Conservation (phyloP, 176 grass and related monocot species). For the Carex scoparia region DNA sequence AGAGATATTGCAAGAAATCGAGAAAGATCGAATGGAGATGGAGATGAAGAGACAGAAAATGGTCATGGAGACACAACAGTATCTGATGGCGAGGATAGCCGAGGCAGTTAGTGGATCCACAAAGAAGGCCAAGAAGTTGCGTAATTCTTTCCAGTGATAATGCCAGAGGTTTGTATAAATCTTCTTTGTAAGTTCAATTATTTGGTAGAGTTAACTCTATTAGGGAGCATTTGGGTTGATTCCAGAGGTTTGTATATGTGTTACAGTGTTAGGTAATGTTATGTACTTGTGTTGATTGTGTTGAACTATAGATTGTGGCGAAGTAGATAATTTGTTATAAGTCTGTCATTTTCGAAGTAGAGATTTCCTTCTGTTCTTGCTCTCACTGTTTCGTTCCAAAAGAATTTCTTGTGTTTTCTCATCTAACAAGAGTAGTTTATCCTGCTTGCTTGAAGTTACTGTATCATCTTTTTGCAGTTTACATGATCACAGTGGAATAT, state of each 20-base stretch:
- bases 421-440: background rate
- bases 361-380: background rate
- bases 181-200: background rate
- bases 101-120: background rate
- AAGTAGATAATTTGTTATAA: background rate
- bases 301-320: background rate
- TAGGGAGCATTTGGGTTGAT: background rate
- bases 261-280: background rate
- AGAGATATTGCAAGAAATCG: slow-evolving; percentile 70
- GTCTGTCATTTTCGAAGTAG: background rate
- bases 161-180: background rate
- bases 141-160: slow-evolving; percentile 15
- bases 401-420: background rate
- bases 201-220: background rate
- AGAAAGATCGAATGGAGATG: slow-evolving; percentile 69
- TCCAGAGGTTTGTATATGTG: background rate
- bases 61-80: slow-evolving; percentile 54
- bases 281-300: background rate
- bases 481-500: background rate
- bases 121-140: slow-evolving; percentile 42
- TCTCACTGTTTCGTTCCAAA: background rate
- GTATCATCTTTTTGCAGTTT: too few relatives aligned
- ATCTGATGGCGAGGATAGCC: slow-evolving; percentile 40
- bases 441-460: too few relatives aligned
- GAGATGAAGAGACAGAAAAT: slow-evolving; percentile 56